Evolutionary conservation across 495 filamentous ascomycete species (phyloP).

Genomic region (Peziza echinospora): DNA sequence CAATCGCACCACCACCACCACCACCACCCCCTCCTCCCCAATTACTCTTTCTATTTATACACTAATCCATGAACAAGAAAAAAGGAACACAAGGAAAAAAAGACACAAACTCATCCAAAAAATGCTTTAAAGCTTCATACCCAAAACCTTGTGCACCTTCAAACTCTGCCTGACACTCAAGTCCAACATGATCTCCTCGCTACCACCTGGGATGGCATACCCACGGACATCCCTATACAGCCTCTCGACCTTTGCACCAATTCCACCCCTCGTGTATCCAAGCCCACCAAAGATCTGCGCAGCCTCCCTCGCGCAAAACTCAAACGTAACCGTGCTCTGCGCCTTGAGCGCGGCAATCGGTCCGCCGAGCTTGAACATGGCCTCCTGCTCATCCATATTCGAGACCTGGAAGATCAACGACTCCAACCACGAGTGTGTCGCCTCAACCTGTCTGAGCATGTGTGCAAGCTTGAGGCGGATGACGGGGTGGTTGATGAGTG

Average conservation of each 20-base stretch:
- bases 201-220: slow-evolving; percentile 91
- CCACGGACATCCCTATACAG: slow-evolving; percentile 93
- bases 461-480: slow-evolving; percentile 93
- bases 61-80: too few relatives aligned
- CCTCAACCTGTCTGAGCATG: slow-evolving; percentile 96
- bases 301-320: slow-evolving; percentile 92
- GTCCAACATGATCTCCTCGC: slow-evolving; percentile 98
- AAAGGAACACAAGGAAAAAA: too few relatives aligned
- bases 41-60: too few relatives aligned
- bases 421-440: slow-evolving; percentile 92
- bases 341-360: slow-evolving; percentile 89
- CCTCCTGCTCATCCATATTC: slow-evolving; percentile 82
- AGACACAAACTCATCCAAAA: too few relatives aligned
- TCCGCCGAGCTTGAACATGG: slow-evolving; percentile 86
- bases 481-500: slow-evolving; percentile 86
- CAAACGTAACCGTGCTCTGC: slow-evolving; percentile 76
- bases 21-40: too few relatives aligned
- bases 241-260: slow-evolving; percentile 88
- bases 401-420: slow-evolving; percentile 81
- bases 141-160: slow-evolving; percentile 71
- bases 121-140: slow-evolving; percentile 68
- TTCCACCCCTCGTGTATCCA: slow-evolving; percentile 78
- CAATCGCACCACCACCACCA: slow-evolving; percentile 14
- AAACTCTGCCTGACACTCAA: slow-evolving; percentile 83
- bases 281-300: slow-evolving; percentile 94